Conservation (phyloP, 371 early-diverging fungal genomes). For the Zopfochytrium polystomum region DNA sequence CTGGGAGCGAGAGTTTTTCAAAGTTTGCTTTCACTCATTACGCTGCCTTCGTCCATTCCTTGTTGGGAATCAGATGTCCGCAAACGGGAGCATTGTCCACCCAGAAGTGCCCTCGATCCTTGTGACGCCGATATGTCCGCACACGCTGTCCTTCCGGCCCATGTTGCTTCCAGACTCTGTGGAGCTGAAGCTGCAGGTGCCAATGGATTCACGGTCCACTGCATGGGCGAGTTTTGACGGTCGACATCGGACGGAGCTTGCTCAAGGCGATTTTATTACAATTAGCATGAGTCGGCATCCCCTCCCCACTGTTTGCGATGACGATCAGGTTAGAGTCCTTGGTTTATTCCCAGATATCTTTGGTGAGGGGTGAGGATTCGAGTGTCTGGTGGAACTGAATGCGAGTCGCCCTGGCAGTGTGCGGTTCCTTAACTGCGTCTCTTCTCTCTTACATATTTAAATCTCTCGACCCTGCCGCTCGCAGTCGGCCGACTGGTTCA, state of each 20-base stretch:
- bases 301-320: slow-evolving; percentile 79
- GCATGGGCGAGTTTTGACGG: slow-evolving; percentile 81
- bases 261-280: slow-evolving; percentile 85
- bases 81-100: slow-evolving; percentile 88
- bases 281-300: slow-evolving; percentile 81
- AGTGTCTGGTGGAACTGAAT: too few species aligned
- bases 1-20: too few species aligned
- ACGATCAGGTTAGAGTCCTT: slow-evolving; percentile 48
- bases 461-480: background rate
- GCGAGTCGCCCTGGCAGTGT: background rate
- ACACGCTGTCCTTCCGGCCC: slow-evolving; percentile 89
- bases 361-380: background rate
- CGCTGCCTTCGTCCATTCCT: background rate
- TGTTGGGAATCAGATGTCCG: slow-evolving; percentile 29
- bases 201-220: slow-evolving; percentile 37
- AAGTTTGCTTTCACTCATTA: background rate
- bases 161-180: slow-evolving; percentile 87
- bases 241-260: slow-evolving; percentile 75
- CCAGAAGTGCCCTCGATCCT: slow-evolving; percentile 87
- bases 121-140: slow-evolving; percentile 92
- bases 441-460: background rate
- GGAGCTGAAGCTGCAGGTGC: slow-evolving; percentile 51
- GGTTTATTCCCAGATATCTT: background rate
- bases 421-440: too few species aligned
- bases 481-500: slow-evolving; percentile 43